Conservation (phyloP, 257 asterid genomes). For the Solanum arcanum region DNA sequence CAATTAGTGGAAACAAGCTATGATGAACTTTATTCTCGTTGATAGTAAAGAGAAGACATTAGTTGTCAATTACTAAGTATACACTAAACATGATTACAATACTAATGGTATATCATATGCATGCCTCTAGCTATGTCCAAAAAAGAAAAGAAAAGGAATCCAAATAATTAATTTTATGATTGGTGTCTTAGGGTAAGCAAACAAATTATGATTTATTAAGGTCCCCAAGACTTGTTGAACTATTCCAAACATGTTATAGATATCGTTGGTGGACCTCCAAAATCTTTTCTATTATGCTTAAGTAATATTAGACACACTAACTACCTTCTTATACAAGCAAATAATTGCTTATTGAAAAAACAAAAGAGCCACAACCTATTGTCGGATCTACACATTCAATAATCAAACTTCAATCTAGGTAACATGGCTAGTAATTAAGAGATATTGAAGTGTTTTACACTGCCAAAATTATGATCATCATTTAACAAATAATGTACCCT, state of each 20-base stretch:
- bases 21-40: not conserved
- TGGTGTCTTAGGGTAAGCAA: conserved; percentile 1
- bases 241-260: conserved; percentile 3
- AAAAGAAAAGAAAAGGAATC: not conserved
- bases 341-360: not conserved
- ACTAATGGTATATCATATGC: conserved; percentile 1
- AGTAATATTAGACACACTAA: not conserved
- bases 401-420: not conserved
- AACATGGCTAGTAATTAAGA: not conserved
- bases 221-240: not conserved
- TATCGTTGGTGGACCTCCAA: conserved; percentile 5
- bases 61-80: not conserved
- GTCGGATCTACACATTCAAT: not conserved
- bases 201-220: conserved; percentile 1
- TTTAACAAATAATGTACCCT: not conserved
- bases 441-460: not conserved
- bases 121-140: not conserved
- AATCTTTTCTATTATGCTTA: not conserved
- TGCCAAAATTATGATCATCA: not conserved
- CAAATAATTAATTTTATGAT: not conserved
- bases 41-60: not conserved
- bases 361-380: not conserved
- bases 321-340: not conserved
- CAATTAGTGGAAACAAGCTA: not conserved
- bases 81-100: not conserved